These are phyloP conservation scores for Eremothecium gossypii DNA, from an alignment of 1,139 yeast species.

Conservation along the genomic window DNA sequence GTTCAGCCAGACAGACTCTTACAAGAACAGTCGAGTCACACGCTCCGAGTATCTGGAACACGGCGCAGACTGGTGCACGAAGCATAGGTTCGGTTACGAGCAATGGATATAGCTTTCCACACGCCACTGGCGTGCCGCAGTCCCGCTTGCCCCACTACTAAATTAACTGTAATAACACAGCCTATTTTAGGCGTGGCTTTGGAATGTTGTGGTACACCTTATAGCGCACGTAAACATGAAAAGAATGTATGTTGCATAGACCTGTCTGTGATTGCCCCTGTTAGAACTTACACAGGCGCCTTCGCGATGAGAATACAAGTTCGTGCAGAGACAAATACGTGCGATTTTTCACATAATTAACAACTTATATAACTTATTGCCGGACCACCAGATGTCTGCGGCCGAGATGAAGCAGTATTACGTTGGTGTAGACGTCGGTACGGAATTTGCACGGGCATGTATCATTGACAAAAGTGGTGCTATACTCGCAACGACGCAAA, in stretches of 20 bases:
- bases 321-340: too few species aligned
- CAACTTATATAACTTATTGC: not conserved
- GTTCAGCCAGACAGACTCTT: constrained; percentile 43
- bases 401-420: constrained; percentile 37
- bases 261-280: too few species aligned
- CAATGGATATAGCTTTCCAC: constrained; percentile 21
- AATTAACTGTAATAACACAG: too few species aligned
- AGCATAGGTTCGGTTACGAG: constrained; percentile 62
- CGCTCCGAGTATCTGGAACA: constrained; percentile 77
- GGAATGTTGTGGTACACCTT: too few species aligned
- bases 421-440: constrained; percentile 94
- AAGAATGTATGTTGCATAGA: too few species aligned
- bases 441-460: constrained; percentile 95
- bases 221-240: too few species aligned
- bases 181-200: too few species aligned
- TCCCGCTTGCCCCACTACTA: too few species aligned
- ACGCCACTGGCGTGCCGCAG: too few species aligned
- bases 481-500: constrained; percentile 70
- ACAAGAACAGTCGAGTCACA: constrained; percentile 52
- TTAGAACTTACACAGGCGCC: too few species aligned
- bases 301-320: too few species aligned
- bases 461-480: constrained; percentile 76
- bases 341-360: too few species aligned
- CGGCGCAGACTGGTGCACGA: constrained; percentile 68
- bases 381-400: constrained; percentile 1